Evolutionary conservation across 1,284 basidiomycete genomes (phyloP), one percentile per base, ranked within the genome.

Genomic region (Ganoderma sinense): DNA sequence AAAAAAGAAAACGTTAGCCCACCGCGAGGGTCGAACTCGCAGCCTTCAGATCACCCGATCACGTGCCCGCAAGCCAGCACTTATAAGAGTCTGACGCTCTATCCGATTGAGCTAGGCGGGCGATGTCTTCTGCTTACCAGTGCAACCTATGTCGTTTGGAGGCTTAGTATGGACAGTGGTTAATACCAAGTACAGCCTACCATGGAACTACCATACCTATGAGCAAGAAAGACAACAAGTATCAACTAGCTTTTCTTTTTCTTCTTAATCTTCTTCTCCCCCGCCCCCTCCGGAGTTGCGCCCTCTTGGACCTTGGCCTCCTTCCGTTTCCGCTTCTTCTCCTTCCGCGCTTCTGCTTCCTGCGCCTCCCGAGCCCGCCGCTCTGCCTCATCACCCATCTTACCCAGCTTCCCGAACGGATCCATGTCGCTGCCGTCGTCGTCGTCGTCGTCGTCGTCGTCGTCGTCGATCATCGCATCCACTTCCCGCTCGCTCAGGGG

Each of bases 11-110:
- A 23, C 0, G 68, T 20, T 91, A 93, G 91, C 90, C 91, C 91
- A 93, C 91, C 91, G 92, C 91, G 91, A 92, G 91, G 91, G 91
- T 93, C 92, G 91, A 93, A 93, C 92, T 92, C 91, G 91, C 91
- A 94, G 91, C 91, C 91, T 93, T 93, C 91, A 91, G 48, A 51
- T 51, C 23, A 13, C 23, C 5, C 13, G 89, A 91, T 90, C 56
- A 60, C 64, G 18, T 59, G 55, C 20, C 55, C 16, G 6, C 3
- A 33, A 5, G 29, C 55, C 55, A 1, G 29, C 55, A 3, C 10
- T 18, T 14, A 1, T 79, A 80, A 79, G 78, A 92, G 91, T 92
- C 91, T 91, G 90, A 91, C 90, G 91, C 91, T 92, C 91, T 92
- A 91, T 89, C 91, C 91, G 89, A 92, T 91, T 92, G 91, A 92